phyloP scores from a whole-genome alignment of 805 yeast species.

The Kuraishia capsulata region DNA sequence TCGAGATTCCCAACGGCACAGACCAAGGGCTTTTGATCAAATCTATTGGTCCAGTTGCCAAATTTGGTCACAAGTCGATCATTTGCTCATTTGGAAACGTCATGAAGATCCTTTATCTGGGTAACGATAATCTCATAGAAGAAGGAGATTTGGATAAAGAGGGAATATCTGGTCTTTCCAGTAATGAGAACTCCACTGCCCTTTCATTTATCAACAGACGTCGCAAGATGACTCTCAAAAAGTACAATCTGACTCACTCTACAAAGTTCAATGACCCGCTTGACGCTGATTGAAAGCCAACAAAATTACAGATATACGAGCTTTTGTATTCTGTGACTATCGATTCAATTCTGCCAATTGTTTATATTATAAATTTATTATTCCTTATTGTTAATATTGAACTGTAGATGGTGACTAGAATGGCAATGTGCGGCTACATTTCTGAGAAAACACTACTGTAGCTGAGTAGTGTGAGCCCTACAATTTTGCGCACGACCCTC shows the following conservation, averaged over 20 bases:
- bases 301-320: no score
- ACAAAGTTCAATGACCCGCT: conserved; percentile 23
- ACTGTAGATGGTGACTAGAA: no score
- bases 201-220: conserved; percentile 26
- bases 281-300: no score
- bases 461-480: no score
- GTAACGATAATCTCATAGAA: conserved; percentile 64
- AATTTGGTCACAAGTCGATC: conserved; percentile 72
- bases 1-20: conserved; percentile 44
- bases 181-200: conserved; percentile 16
- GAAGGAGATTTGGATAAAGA: conserved; percentile 40
- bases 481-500: no score
- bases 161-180: conserved; percentile 18
- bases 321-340: no score
- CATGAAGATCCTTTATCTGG: conserved; percentile 65
- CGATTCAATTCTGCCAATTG: no score
- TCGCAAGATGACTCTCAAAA: conserved; percentile 22
- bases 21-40: conserved; percentile 40
- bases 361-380: no score
- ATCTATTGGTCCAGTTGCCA: conserved; percentile 50
- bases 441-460: no score
- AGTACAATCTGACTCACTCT: conserved; percentile 26
- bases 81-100: conserved; percentile 68
- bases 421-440: no score
- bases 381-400: no score